These are phyloP conservation scores for Solanum chmielewskii DNA, from an alignment of 257 asterid genomes.

Conservation along the genomic window DNA sequence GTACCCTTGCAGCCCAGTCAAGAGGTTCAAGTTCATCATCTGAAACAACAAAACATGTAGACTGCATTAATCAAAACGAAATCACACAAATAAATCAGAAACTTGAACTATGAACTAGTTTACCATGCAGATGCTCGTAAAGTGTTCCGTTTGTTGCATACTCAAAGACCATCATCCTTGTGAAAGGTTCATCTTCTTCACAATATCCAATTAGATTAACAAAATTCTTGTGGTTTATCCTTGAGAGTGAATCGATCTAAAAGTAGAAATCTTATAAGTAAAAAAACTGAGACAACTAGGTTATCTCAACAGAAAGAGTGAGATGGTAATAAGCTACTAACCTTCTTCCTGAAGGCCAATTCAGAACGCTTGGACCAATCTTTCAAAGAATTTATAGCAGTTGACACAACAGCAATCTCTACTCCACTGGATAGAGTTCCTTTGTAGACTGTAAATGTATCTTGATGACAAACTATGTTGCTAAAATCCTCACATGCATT, in stretches of 20 bases:
- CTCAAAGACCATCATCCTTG: conserved; percentile 88
- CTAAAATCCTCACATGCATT: conserved; percentile 95
- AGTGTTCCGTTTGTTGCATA: conserved; percentile 91
- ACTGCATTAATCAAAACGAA: background rate
- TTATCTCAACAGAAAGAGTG: background rate
- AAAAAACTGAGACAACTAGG: background rate
- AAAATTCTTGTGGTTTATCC: conserved; percentile 67
- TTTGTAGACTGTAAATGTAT: conserved; percentile 63
- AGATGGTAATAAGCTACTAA: background rate
- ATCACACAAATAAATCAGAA: background rate
- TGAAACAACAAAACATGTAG: background rate
- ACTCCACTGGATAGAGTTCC: conserved; percentile 79
- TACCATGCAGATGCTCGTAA: conserved; percentile 84
- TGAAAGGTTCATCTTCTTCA: conserved; percentile 58
- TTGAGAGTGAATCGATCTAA: conserved; percentile 37
- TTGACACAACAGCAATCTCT: conserved; percentile 69
- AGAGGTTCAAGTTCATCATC: conserved; percentile 5
- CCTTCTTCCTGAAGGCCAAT: conserved; percentile 27
- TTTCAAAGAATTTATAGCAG: conserved; percentile 18
- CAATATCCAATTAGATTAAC: conserved; percentile 77
- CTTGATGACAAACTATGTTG: conserved; percentile 62
- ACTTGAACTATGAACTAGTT: conserved; percentile 1
- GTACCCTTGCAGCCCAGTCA: conserved; percentile 6
- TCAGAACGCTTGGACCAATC: conserved; percentile 27
- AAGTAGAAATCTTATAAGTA: background rate